phyloP scores from a whole-genome alignment of 108 stramenopile species.

The Ochromonas danica region DNA sequence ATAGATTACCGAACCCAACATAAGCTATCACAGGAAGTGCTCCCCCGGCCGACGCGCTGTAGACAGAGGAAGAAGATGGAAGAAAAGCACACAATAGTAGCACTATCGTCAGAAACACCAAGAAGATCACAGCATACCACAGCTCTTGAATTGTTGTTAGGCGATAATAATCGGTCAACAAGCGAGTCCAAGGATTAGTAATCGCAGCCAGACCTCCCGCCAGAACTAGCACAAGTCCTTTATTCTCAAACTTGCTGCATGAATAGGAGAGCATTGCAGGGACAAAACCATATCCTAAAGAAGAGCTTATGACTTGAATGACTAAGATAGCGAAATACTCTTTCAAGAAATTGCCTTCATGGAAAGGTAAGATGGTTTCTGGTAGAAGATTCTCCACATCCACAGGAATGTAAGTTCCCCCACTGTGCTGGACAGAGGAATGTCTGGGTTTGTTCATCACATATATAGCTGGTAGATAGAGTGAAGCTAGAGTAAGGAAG shows the following conservation, averaged over 20 bases:
- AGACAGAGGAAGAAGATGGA: not conserved
- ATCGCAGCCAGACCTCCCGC: not conserved
- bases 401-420: too few relatives aligned
- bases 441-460: too few relatives aligned
- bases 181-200: not conserved
- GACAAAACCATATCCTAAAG: constrained; percentile 10
- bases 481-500: not conserved
- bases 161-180: not conserved
- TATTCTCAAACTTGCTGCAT: not conserved
- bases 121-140: not conserved
- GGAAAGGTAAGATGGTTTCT: not conserved
- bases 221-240: not conserved
- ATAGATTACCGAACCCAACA: not conserved
- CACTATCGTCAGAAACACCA: not conserved
- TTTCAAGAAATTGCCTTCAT: not conserved
- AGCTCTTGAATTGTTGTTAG: not conserved
- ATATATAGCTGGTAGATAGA: constrained; percentile 10
- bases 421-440: too few relatives aligned
- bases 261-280: not conserved
- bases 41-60: not conserved
- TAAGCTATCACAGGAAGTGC: not conserved
- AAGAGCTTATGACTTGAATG: not conserved
- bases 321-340: not conserved
- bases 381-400: not conserved
- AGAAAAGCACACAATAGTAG: not conserved